Percentiles rank a stretch among this genome's conserved stretches.
phyloP scores from a whole-genome alignment of 345 rosid genomes.

The Draba incana region DNA sequence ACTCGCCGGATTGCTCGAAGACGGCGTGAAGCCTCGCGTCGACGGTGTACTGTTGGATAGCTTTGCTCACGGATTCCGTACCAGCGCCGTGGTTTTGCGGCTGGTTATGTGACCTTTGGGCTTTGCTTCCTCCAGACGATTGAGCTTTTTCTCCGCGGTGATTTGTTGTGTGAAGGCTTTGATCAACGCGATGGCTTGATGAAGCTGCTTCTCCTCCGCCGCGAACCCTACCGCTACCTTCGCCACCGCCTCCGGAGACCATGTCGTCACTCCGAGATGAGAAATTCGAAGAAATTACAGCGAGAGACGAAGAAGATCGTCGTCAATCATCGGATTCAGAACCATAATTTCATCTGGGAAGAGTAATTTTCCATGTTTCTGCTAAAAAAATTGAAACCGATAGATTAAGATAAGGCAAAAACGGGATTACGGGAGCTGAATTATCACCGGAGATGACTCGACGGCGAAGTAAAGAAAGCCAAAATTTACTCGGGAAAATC shows the following conservation, averaged over 20 bases:
- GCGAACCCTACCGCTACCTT: neutral
- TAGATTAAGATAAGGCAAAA: too few species aligned
- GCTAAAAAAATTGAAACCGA: too few species aligned
- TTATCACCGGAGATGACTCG: too few species aligned
- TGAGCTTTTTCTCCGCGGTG: slow-evolving; percentile 41
- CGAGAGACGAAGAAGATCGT: neutral
- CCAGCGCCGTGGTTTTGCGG: slow-evolving; percentile 28
- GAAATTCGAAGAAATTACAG: neutral
- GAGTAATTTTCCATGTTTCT: too few species aligned
- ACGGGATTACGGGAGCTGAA: too few species aligned
- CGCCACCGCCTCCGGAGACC: slow-evolving; percentile 21
- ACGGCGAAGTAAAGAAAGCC: too few species aligned
- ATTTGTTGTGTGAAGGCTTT: slow-evolving; percentile 3
- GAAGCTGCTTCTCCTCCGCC: slow-evolving; percentile 20
- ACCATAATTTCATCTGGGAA: neutral
- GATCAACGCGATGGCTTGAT: slow-evolving; percentile 13
- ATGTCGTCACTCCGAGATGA: neutral
- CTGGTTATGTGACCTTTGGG: slow-evolving; percentile 38
- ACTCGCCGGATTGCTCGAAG: slow-evolving; percentile 86
- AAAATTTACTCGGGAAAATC: too few species aligned
- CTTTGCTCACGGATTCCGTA: slow-evolving; percentile 71
- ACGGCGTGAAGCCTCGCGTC: slow-evolving; percentile 96
- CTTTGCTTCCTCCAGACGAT: slow-evolving; percentile 56
- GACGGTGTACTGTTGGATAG: slow-evolving; percentile 90
- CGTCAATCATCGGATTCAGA: slow-evolving; percentile 2